phyloP scores from a whole-genome alignment of 306 rosid species.

The Luffa aegyptiaca region DNA sequence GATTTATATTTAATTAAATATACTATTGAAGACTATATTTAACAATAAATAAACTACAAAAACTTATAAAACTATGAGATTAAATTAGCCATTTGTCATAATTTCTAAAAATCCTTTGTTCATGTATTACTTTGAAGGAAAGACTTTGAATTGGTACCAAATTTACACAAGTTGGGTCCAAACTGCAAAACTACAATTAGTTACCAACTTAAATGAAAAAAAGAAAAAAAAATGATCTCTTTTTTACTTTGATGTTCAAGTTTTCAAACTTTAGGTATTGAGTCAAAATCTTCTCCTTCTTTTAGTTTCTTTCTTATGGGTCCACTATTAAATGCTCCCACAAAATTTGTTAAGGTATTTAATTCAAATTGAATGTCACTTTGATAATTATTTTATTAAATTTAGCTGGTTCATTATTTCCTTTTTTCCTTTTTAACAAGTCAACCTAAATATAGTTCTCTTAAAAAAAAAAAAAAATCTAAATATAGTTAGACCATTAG shows the following conservation, averaged over 20 bases:
- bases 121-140: background rate
- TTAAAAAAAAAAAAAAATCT: too few species aligned
- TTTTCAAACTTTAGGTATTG: background rate
- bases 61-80: too few species aligned
- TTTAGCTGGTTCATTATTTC: background rate
- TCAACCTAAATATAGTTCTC: too few species aligned
- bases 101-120: background rate
- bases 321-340: background rate
- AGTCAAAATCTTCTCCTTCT: background rate
- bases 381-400: background rate
- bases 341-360: background rate
- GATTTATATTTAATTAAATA: background rate
- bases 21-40: background rate
- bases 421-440: too few species aligned
- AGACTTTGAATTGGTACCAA: background rate
- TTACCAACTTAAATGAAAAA: background rate
- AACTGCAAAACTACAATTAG: background rate
- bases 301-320: background rate
- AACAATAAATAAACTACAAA: background rate
- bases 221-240: background rate
- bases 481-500: too few species aligned
- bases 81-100: background rate
- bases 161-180: background rate
- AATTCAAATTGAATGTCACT: background rate
- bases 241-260: background rate